A percentile compares a stretch with the other conserved stretches of the same genome.
phyloP scores from a whole-genome alignment of 805 yeast genomes.

The Candida ovalis region DNA sequence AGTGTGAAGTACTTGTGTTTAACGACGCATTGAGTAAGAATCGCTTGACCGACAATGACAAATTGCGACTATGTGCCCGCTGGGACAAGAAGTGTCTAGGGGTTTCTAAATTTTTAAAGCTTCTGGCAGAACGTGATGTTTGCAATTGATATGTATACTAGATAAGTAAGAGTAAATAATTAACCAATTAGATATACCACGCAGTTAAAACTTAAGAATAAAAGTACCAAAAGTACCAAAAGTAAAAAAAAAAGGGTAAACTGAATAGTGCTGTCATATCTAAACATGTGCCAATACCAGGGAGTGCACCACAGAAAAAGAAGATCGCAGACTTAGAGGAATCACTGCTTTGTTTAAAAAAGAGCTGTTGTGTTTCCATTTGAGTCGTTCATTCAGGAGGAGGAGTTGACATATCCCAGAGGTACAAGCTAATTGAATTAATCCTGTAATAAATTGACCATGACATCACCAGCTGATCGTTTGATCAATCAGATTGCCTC shows the following conservation, averaged over 20 bases:
- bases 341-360: background rate
- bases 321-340: background rate
- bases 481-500: constrained; percentile 8
- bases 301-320: background rate
- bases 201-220: too few species aligned
- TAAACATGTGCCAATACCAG: background rate
- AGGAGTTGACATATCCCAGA: background rate
- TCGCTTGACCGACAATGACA: constrained; percentile 15
- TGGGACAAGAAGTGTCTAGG: constrained; percentile 22
- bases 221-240: too few species aligned
- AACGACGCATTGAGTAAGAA: constrained; percentile 26
- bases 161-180: too few species aligned
- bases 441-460: background rate
- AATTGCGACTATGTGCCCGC: constrained; percentile 21
- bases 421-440: too few species aligned
- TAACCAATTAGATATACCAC: too few species aligned
- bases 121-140: too few species aligned
- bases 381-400: too few species aligned
- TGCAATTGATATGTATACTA: too few species aligned
- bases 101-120: constrained; percentile 11
- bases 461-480: background rate
- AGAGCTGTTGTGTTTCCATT: background rate
- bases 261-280: too few species aligned
- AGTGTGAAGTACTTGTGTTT: constrained; percentile 53
- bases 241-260: too few species aligned